A percentile compares a stretch with the other conserved stretches of the same genome.
Evolutionary conservation across 352 stramenopile genomes (phyloP).

Genomic region (Phytopythium sindhum): DNA sequence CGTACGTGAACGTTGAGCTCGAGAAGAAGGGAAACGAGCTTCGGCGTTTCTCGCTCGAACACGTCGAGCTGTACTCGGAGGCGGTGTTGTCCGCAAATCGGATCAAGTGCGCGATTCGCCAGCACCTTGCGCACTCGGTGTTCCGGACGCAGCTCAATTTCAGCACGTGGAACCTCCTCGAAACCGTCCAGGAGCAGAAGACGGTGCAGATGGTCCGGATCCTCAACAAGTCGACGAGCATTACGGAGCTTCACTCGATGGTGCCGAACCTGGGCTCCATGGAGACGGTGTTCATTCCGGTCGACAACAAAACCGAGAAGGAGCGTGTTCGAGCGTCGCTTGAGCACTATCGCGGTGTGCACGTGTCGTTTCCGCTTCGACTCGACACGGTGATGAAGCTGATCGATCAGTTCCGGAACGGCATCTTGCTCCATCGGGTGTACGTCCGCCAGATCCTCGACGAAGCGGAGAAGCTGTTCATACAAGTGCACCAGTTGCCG

Average conservation of each 20-base stretch:
- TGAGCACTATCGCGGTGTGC: constrained; percentile 66
- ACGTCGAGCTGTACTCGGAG: constrained; percentile 79
- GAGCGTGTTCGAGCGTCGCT: constrained; percentile 62
- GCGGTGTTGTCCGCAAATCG: constrained; percentile 73
- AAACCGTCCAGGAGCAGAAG: constrained; percentile 78
- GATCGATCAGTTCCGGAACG: constrained; percentile 83
- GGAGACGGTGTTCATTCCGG: constrained; percentile 46
- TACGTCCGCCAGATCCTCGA: constrained; percentile 79
- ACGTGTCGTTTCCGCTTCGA: constrained; percentile 67
- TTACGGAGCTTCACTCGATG: constrained; percentile 79
- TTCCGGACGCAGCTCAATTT: constrained; percentile 85
- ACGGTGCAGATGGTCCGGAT: constrained; percentile 86
- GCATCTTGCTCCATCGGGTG: constrained; percentile 72
- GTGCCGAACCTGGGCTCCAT: constrained; percentile 65
- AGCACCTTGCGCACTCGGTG: constrained; percentile 68
- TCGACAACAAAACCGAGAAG: constrained; percentile 48
- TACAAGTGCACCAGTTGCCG: constrained; percentile 33
- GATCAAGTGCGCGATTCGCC: constrained; percentile 75
- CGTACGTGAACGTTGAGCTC: constrained; percentile 59
- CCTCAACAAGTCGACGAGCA: constrained; percentile 79
- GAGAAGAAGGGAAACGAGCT: constrained; percentile 45
- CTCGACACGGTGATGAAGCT: constrained; percentile 78
- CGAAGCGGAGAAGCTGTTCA: constrained; percentile 57
- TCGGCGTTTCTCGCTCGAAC: constrained; percentile 52
- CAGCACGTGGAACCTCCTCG: constrained; percentile 81